phyloP scores from a whole-genome alignment of 2,329 filamentous ascomycete genomes.

The Sordariomycetes sp. region DNA sequence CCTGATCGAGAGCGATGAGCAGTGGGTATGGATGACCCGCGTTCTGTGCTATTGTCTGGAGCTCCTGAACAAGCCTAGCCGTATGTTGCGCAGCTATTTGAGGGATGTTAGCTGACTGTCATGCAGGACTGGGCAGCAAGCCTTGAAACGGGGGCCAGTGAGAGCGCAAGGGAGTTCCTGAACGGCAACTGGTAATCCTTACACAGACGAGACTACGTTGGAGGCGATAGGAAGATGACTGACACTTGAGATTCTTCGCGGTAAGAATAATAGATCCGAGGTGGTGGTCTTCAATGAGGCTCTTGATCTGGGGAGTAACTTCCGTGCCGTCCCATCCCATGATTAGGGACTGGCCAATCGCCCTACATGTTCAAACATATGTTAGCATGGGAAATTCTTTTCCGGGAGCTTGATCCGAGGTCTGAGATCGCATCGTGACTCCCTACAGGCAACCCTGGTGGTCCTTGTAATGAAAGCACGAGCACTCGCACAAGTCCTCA shows the following conservation, averaged over 20 bases:
- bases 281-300: slow-evolving; percentile 74
- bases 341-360: slow-evolving; percentile 68
- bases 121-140: background rate
- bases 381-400: too few species aligned
- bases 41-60: slow-evolving; percentile 86
- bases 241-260: slow-evolving; percentile 79
- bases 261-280: slow-evolving; percentile 81
- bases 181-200: too few species aligned
- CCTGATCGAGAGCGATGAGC: slow-evolving; percentile 87
- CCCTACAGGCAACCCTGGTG: too few species aligned
- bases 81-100: slow-evolving; percentile 87
- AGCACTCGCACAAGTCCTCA: too few species aligned
- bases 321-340: slow-evolving; percentile 83
- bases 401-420: too few species aligned
- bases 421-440: too few species aligned
- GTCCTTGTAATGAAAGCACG: too few species aligned
- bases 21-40: slow-evolving; percentile 84
- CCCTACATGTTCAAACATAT: slow-evolving; percentile 40
- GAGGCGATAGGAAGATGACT: too few species aligned
- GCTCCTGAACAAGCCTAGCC: slow-evolving; percentile 76
- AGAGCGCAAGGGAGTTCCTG: background rate
- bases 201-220: background rate
- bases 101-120: slow-evolving; percentile 4
- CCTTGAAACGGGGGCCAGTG: too few species aligned
- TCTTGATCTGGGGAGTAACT: slow-evolving; percentile 73